Evolutionary conservation across 306 rosid species (phyloP), one percentile per base, ranked within the genome.

Genomic region (Trifolium repens): DNA sequence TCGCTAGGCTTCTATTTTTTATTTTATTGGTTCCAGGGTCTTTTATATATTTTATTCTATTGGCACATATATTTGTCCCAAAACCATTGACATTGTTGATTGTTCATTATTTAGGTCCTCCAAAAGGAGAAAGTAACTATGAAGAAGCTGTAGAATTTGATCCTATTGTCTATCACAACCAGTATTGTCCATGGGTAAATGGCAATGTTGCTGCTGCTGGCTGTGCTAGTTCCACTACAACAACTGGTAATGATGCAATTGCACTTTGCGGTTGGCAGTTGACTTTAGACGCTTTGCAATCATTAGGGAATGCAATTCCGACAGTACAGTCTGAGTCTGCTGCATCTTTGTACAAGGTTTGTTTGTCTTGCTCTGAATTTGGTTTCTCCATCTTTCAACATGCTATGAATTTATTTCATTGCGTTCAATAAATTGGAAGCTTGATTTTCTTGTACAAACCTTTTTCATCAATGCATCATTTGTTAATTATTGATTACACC

Each of bases 201-300:
- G 99, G 96, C 61, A 96, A 89, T 81, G 99, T 96, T 84, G 96
- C 99, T 74, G 98, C 96, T 77, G 98, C 99, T 84, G 99, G 98
- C 67, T 73, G 91, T 70, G 67, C 75, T 71, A 84, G 80, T 27
- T 64, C 86, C 82, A 82, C 81, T 75, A 83, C 88, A 30, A 85
- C 85, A 79, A 77, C 94, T 55, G 53, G 79, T 71, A 69, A 83
- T 76, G 98, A 89, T 83, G 81, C 80, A 54, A 54, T 90, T 80
- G 97, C 98, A 66, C 87, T 89, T 58, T 86, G 90, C 54, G 96
- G 99, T 47, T 96, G 99, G 99, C 98, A 96, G 84, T 81, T 90
- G 89, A 92, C 97, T 8, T 81, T 94, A 60, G 99, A 94, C 81
- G 97, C 87, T 54, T 82, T 92, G 76, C 91, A 76, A 55, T 90